Evolutionary conservation across 192 early-diverging fungal genomes (phyloP).

Genomic region (Gryganskiella cystojenkinii): DNA sequence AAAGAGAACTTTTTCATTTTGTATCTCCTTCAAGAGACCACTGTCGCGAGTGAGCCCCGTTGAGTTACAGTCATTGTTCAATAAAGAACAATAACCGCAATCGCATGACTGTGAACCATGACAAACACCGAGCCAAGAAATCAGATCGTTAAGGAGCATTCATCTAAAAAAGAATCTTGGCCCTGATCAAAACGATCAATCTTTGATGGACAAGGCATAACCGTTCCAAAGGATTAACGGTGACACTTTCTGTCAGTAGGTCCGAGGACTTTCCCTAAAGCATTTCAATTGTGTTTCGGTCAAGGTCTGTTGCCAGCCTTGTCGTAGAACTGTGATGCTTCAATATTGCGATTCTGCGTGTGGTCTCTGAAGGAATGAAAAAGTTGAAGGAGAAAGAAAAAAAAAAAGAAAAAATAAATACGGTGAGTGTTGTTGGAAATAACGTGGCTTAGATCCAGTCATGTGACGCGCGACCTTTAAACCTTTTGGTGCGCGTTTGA

Average conservation of each 20-base stretch:
- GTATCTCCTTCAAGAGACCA: slow-evolving; percentile 1
- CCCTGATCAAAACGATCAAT: slow-evolving; percentile 10
- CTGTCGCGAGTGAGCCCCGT: slow-evolving; percentile 18
- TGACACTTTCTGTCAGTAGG: slow-evolving; percentile 16
- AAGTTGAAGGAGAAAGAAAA: slow-evolving; percentile 7
- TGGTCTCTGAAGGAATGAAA: slow-evolving; percentile 7
- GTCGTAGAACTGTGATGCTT: slow-evolving; percentile 21
- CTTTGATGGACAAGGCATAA: slow-evolving; percentile 5
- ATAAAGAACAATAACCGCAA: slow-evolving; percentile 10
- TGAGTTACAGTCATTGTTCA: slow-evolving; percentile 11
- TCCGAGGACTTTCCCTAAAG: slow-evolving; percentile 27
- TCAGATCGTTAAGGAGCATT: slow-evolving; percentile 15
- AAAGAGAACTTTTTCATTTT: not conserved
- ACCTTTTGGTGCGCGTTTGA: not conserved
- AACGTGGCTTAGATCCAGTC: not conserved
- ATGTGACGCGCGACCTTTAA: not conserved
- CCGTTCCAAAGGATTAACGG: slow-evolving; percentile 4
- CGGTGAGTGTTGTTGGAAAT: not conserved
- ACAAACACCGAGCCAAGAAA: slow-evolving; percentile 21
- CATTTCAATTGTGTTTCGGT: slow-evolving; percentile 12
- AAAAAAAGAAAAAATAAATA: not conserved
- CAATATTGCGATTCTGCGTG: slow-evolving; percentile 23
- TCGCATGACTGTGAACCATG: slow-evolving; percentile 23
- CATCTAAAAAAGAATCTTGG: not conserved
- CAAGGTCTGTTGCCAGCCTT: slow-evolving; percentile 7